Evolutionary conservation across 345 rosid genomes (phyloP).

Genomic region (Raphanus raphanistrum): DNA sequence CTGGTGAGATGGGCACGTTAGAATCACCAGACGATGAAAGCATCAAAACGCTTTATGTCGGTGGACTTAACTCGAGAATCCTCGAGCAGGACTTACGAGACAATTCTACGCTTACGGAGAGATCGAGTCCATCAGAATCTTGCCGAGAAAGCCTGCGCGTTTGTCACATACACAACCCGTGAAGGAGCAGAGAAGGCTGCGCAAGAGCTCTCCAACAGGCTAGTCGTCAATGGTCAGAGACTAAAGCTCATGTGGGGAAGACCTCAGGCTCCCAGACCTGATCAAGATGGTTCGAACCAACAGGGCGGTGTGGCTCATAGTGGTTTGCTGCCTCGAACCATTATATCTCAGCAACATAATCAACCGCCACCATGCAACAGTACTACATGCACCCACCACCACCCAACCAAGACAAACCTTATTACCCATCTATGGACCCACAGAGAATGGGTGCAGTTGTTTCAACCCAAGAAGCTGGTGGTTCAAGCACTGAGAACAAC

Average conservation of each 20-base stretch:
- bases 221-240: slow-evolving; percentile 85
- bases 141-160: slow-evolving; percentile 89
- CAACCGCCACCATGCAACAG: slow-evolving; percentile 66
- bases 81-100: slow-evolving; percentile 90
- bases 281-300: slow-evolving; percentile 67
- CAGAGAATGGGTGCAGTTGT: slow-evolving; percentile 93
- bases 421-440: slow-evolving; percentile 96
- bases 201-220: slow-evolving; percentile 80
- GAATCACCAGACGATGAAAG: slow-evolving; percentile 92
- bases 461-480: slow-evolving; percentile 70
- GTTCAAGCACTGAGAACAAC: slow-evolving; percentile 53
- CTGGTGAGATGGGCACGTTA: slow-evolving; percentile 94
- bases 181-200: slow-evolving; percentile 99
- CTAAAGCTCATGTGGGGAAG: slow-evolving; percentile 96
- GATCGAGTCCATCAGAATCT: slow-evolving; percentile 81
- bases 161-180: slow-evolving; percentile 88
- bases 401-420: slow-evolving; percentile 58
- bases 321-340: slow-evolving; percentile 83
- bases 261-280: slow-evolving; percentile 81
- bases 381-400: slow-evolving; percentile 74
- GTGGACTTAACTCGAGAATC: slow-evolving; percentile 83
- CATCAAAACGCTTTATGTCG: slow-evolving; percentile 86
- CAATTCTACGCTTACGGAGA: slow-evolving; percentile 90
- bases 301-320: slow-evolving; percentile 67
- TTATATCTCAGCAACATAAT: slow-evolving; percentile 86